A percentile compares a stretch with the other conserved stretches of the same genome.
Conservation (phyloP, 2,329 filamentous ascomycete genomes). For the Epichloe coenophiala region DNA sequence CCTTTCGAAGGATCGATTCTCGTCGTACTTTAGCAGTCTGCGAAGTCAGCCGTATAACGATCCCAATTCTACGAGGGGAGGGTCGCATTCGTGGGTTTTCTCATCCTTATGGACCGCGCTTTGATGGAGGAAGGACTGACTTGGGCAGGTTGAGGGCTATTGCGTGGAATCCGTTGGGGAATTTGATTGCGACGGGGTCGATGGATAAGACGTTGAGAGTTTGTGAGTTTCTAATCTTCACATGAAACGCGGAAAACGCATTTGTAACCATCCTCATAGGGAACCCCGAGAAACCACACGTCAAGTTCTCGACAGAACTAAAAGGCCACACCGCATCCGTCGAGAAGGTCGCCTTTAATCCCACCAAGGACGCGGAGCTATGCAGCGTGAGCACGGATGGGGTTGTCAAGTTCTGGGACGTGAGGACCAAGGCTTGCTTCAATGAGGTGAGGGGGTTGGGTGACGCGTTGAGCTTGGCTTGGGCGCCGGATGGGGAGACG, state of each 20-base stretch:
- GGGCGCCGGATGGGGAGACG: constrained; percentile 57
- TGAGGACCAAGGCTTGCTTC: constrained; percentile 55
- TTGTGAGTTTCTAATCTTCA: constrained; percentile 29
- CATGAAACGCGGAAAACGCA: too few relatives aligned
- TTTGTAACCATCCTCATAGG: constrained; percentile 22
- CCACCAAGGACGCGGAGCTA: constrained; percentile 61
- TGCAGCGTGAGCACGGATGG: constrained; percentile 64
- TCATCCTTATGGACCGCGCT: background rate
- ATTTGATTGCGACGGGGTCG: constrained; percentile 69
- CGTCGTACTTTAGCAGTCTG: constrained; percentile 49
- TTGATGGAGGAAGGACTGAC: background rate
- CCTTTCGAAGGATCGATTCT: constrained; percentile 57
- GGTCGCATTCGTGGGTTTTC: constrained; percentile 40
- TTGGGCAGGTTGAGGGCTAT: constrained; percentile 55
- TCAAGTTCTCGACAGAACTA: constrained; percentile 63
- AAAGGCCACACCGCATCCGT: constrained; percentile 52
- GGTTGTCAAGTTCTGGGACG: constrained; percentile 68
- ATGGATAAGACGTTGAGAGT: constrained; percentile 58
- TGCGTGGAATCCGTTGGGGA: constrained; percentile 79
- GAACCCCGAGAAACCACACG: constrained; percentile 65
- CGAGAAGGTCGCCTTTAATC: constrained; percentile 68
- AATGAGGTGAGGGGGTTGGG: constrained; percentile 56
- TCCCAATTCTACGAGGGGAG: constrained; percentile 40
- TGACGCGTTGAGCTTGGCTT: constrained; percentile 57
- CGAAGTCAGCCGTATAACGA: constrained; percentile 63